Conservation (phyloP, 106 monocot species). For the Dendrobium huoshanense region DNA sequence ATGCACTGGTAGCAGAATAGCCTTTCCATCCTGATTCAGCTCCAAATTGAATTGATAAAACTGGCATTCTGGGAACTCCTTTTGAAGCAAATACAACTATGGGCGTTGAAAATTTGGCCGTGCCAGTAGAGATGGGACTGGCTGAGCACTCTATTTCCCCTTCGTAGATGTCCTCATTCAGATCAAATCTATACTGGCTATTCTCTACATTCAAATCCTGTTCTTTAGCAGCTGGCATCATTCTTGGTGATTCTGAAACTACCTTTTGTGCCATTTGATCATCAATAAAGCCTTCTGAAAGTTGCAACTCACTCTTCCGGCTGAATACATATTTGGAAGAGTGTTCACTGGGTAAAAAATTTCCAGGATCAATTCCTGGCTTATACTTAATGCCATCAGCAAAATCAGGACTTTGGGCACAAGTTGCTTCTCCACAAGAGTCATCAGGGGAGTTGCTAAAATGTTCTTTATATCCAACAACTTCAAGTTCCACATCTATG, state of each 20-base stretch:
- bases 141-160: conserved; percentile 28
- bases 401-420: conserved; percentile 8
- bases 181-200: conserved; percentile 41
- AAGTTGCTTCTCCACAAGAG: conserved; percentile 23
- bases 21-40: conserved; percentile 61
- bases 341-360: conserved; percentile 9
- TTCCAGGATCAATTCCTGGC: conserved; percentile 6
- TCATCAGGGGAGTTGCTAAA: conserved; percentile 45
- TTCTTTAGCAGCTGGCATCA: conserved; percentile 5
- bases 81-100: conserved; percentile 49
- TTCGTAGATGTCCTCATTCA: conserved; percentile 44
- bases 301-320: conserved; percentile 10
- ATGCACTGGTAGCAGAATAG: conserved; percentile 78
- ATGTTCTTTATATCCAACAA: conserved; percentile 60
- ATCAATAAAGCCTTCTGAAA: too few species aligned
- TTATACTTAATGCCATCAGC: conserved; percentile 9
- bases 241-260: conserved; percentile 8
- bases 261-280: conserved; percentile 1
- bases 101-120: conserved; percentile 36
- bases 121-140: conserved; percentile 2
- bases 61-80: conserved; percentile 30
- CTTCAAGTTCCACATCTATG: conserved; percentile 53
- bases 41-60: conserved; percentile 39
- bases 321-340: conserved; percentile 20
- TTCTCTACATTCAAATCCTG: conserved; percentile 11